Percentiles rank a stretch among this genome's conserved stretches.
These are phyloP conservation scores for Carex kokanica DNA, from an alignment of 176 grass and related monocot species.

Conservation along the genomic window DNA sequence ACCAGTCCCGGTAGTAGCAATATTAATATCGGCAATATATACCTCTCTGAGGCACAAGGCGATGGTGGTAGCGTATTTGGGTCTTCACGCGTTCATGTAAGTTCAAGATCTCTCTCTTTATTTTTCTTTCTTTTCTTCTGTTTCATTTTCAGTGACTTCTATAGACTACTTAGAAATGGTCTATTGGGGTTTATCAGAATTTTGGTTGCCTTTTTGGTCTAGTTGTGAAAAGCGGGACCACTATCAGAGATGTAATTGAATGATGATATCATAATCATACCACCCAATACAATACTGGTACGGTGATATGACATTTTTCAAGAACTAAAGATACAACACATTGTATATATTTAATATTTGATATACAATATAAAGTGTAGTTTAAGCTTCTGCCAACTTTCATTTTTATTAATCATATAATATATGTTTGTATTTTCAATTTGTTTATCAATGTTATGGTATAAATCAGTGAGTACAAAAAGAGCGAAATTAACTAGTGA, in stretches of 20 bases:
- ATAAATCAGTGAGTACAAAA: background rate
- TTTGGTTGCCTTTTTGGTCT: background rate
- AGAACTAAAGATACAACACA: background rate
- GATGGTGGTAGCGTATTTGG: slow-evolving; percentile 66
- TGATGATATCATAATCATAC: background rate
- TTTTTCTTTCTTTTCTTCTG: background rate
- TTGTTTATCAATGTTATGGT: background rate
- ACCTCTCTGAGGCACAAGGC: slow-evolving; percentile 66
- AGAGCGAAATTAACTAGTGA: background rate
- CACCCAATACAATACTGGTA: background rate
- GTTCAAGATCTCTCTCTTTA: background rate
- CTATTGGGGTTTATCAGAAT: background rate
- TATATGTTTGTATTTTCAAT: background rate
- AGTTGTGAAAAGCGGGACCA: background rate
- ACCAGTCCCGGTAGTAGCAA: slow-evolving; percentile 47
- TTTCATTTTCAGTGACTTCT: background rate
- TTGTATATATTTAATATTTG: background rate
- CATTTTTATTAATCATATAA: background rate
- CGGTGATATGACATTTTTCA: background rate
- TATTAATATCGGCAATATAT: slow-evolving; percentile 49
- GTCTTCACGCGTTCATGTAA: slow-evolving; percentile 70
- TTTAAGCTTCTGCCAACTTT: background rate
- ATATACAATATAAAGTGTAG: background rate
- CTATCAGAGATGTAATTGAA: too few species aligned
- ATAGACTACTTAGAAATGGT: background rate